These are phyloP conservation scores for Abortiporus biennis DNA, from an alignment of 1,284 basidiomycete species.

Conservation along the genomic window DNA sequence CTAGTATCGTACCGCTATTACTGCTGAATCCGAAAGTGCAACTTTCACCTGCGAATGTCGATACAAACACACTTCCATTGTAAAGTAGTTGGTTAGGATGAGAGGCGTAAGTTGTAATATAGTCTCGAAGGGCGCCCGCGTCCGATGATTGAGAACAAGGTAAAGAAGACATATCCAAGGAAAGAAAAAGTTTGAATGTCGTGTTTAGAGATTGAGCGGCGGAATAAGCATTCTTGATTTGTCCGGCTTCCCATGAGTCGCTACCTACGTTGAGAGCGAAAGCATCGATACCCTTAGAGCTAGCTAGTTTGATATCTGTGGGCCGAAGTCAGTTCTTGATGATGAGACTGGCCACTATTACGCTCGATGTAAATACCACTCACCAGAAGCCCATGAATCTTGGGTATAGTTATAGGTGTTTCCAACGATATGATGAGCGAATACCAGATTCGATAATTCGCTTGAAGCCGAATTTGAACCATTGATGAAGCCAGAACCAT, in stretches of 20 bases:
- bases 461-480: not conserved
- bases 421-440: slow-evolving; percentile 32
- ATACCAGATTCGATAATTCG: too few species aligned
- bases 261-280: slow-evolving; percentile 40
- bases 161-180: slow-evolving; percentile 48
- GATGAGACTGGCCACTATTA: not conserved
- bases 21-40: slow-evolving; percentile 38
- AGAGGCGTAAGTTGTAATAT: slow-evolving; percentile 34
- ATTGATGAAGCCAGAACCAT: too few species aligned
- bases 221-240: slow-evolving; percentile 40
- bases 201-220: slow-evolving; percentile 12
- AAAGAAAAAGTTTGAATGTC: slow-evolving; percentile 50
- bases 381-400: slow-evolving; percentile 30
- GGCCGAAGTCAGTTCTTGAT: not conserved
- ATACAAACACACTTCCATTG: slow-evolving; percentile 38
- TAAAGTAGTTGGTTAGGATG: slow-evolving; percentile 37
- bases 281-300: slow-evolving; percentile 33
- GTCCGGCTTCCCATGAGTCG: slow-evolving; percentile 42
- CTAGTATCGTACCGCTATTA: too few species aligned
- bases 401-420: slow-evolving; percentile 33
- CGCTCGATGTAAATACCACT: slow-evolving; percentile 3
- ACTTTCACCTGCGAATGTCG: slow-evolving; percentile 48
- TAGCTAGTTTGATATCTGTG: slow-evolving; percentile 32
- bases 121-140: slow-evolving; percentile 28
- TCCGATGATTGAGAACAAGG: slow-evolving; percentile 34